Base-by-base conservation (phyloP, 2,329 filamentous ascomycete species). In the Raffaelea ambrosiae region DNA sequence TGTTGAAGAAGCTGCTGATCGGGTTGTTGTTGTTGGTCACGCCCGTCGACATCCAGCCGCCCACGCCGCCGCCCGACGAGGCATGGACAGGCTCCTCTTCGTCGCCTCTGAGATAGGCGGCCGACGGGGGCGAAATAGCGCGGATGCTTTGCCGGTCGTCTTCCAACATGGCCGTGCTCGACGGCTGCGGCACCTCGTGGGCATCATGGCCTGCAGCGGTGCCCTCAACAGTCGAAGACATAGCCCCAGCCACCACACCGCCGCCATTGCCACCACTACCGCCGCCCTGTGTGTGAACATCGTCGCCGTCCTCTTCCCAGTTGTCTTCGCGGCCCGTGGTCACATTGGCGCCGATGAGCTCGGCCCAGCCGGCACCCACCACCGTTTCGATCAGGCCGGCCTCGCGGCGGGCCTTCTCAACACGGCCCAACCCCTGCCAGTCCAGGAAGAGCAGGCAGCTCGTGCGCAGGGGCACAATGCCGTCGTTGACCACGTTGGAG, bases 401-500 rank as follows among this genome's bases (percentile, higher is more conserved):
- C 62, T 95, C 91, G 62, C 93, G 74, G 20, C 91, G 79, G 11
- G 93, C 91, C 65, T 98, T 98, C 55, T 97, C 89, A 2, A 98
- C 93, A 36, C 88, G 84, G 5, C 86, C 91, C 3, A 98, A 71
- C 0, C 93, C 93, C 65, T 90, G 86, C 93, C 93, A 98, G 62
- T 98, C 93, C 2, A 98, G 71, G 59, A 98, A 98, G 5, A 98
- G 68, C n/a, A 98, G 71, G 63, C 91, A 98, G 53, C 91, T 97
- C 4, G 93, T 98, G 20, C 93, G 81, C 31, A 98, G 69, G 3
- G 93, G 93, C 4, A 98, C 93, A 56, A 98, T 96, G 3, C 90
- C 91, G 65, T 97, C 91, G 60, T 97, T 97, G 56, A 97, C 91
- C 13, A 97, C 90, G 59, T 97, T 97, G 2, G 90, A 95, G 63